A percentile compares a stretch with the other conserved stretches of the same genome.
Conservation (phyloP, 495 filamentous ascomycete species). For the Extremus antarcticus region DNA sequence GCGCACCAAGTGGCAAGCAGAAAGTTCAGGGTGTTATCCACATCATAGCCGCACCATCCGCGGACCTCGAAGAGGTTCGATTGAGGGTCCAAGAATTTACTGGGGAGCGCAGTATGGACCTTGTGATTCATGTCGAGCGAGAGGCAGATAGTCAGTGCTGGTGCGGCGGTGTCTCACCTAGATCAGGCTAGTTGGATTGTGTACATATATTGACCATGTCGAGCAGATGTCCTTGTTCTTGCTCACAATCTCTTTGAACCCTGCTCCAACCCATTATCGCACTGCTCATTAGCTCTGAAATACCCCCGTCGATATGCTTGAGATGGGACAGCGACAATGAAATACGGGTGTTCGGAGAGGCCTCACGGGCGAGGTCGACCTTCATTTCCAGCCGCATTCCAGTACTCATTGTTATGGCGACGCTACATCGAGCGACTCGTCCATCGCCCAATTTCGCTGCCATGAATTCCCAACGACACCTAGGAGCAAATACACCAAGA, state of each 20-base stretch:
- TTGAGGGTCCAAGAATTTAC: conserved; percentile 28
- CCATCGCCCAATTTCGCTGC: too few relatives aligned
- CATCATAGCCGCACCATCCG: conserved; percentile 23
- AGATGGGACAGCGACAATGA: too few relatives aligned
- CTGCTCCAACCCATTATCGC: too few relatives aligned
- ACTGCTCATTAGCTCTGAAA: too few relatives aligned
- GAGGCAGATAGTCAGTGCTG: conserved; percentile 31
- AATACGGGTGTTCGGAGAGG: too few relatives aligned
- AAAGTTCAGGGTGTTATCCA: conserved; percentile 33
- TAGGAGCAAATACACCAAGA: too few relatives aligned
- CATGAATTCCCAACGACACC: too few relatives aligned
- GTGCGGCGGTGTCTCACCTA: conserved; percentile 27
- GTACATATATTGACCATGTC: not conserved
- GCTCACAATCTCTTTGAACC: too few relatives aligned
- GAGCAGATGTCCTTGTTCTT: too few relatives aligned
- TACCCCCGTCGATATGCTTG: too few relatives aligned
- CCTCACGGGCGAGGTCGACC: too few relatives aligned
- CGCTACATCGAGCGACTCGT: too few relatives aligned
- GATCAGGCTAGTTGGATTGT: not conserved
- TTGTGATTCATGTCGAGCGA: conserved; percentile 33
- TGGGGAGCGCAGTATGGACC: conserved; percentile 27
- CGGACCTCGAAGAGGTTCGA: conserved; percentile 33
- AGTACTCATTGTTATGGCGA: conserved; percentile 3
- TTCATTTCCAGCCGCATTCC: conserved; percentile 4
- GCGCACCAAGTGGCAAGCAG: conserved; percentile 15